These are phyloP conservation scores for Fonsecaea monophora DNA, from an alignment of 2,329 filamentous ascomycete species.

Conservation along the genomic window DNA sequence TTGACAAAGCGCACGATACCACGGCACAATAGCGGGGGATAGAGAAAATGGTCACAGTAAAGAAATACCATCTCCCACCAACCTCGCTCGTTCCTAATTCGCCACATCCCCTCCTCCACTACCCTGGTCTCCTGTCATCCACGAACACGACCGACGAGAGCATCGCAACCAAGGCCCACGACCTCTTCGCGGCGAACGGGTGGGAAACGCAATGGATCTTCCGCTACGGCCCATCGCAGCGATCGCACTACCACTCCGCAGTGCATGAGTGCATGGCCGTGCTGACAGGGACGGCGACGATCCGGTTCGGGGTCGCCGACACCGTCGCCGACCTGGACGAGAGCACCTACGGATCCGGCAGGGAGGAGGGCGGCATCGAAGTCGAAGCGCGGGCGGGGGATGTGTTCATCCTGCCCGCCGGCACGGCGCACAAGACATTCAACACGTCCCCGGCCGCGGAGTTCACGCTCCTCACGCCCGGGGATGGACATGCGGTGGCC, in stretches of 20 bases:
- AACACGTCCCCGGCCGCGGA: conserved; percentile 48
- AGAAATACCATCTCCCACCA: conserved; percentile 50
- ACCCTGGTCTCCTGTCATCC: conserved; percentile 51
- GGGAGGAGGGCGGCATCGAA: conserved; percentile 59
- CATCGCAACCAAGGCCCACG: conserved; percentile 47
- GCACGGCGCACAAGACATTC: conserved; percentile 63
- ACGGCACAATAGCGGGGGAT: no score
- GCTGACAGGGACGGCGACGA: conserved; percentile 59
- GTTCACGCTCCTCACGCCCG: conserved; percentile 55
- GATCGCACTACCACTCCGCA: conserved; percentile 63
- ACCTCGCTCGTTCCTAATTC: conserved; percentile 60
- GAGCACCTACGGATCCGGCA: conserved; percentile 49
- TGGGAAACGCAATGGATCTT: conserved; percentile 65
- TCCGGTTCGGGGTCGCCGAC: conserved; percentile 64
- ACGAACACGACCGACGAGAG: conserved; percentile 34
- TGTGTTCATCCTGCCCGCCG: conserved; percentile 65
- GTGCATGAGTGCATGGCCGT: conserved; percentile 67
- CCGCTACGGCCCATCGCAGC: conserved; percentile 62
- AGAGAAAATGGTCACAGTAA: conserved; percentile 56
- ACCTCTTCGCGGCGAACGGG: conserved; percentile 56
- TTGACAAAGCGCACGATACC: no score
- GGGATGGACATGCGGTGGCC: conserved; percentile 47
- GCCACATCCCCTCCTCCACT: conserved; percentile 61
- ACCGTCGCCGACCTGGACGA: conserved; percentile 49
- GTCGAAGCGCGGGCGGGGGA: conserved; percentile 60